phyloP scores from a whole-genome alignment of 2,329 filamentous ascomycete species.

The Emergomyces africanus region DNA sequence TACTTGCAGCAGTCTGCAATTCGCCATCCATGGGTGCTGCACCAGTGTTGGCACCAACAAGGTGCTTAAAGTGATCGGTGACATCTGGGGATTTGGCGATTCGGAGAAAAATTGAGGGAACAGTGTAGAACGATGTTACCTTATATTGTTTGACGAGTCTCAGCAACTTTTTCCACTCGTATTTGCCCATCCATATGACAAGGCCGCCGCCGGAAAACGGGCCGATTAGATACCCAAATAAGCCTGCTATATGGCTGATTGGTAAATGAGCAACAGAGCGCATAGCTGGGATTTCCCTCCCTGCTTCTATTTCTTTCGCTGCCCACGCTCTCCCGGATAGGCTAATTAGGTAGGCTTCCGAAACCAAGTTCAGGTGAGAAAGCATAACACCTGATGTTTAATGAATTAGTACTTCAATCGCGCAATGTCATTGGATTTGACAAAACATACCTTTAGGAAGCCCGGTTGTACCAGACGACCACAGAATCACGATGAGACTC shows the following conservation, averaged over 20 bases:
- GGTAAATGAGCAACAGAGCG: background rate
- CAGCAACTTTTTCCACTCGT: constrained; percentile 3
- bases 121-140: background rate
- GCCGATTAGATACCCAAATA: background rate
- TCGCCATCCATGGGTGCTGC: constrained; percentile 1
- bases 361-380: background rate
- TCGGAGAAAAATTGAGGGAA: background rate
- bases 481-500: background rate
- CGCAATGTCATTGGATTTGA: background rate
- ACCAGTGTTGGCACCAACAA: background rate
- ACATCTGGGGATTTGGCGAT: constrained; percentile 1
- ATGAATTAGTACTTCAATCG: background rate
- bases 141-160: background rate
- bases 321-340: background rate
- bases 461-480: constrained; percentile 1
- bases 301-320: background rate
- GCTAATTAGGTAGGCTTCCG: background rate
- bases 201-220: background rate
- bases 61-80: background rate
- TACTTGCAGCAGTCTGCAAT: background rate
- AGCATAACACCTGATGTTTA: background rate
- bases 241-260: background rate
- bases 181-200: constrained; percentile 2
- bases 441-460: background rate
- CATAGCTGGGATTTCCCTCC: background rate